These are phyloP conservation scores for Monilinia polystroma DNA, from an alignment of 2,329 filamentous ascomycete species.

Conservation along the genomic window DNA sequence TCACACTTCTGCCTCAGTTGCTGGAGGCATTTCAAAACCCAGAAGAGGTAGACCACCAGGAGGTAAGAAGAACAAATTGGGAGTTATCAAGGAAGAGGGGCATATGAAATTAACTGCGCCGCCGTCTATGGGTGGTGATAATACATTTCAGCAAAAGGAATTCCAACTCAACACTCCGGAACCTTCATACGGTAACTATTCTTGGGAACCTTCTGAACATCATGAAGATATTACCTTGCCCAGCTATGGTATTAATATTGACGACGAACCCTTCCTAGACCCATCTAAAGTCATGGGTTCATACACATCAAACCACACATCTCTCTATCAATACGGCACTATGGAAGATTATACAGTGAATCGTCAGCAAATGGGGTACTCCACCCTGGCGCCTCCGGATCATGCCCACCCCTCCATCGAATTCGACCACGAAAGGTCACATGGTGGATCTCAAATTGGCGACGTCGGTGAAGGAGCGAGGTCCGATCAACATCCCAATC, in stretches of 20 bases:
- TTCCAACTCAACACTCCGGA: background rate
- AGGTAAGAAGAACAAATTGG: constrained; percentile 11
- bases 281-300: background rate
- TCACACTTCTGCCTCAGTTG: background rate
- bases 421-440: constrained; percentile 7
- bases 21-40: background rate
- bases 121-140: background rate
- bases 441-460: background rate
- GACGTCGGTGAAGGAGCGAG: constrained; percentile 9
- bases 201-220: background rate
- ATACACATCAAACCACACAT: background rate
- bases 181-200: background rate
- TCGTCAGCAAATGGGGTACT: background rate
- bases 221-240: background rate
- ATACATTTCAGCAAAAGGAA: background rate
- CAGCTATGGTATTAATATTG: background rate
- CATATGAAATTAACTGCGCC: background rate
- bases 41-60: constrained; percentile 19
- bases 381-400: background rate
- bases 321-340: background rate
- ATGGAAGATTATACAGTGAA: background rate
- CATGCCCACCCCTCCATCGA: constrained; percentile 1
- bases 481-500: background rate
- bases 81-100: background rate
- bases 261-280: background rate